phyloP scores from a whole-genome alignment of 2,329 filamentous ascomycete species.

The Trichoderma afroharzianum region DNA sequence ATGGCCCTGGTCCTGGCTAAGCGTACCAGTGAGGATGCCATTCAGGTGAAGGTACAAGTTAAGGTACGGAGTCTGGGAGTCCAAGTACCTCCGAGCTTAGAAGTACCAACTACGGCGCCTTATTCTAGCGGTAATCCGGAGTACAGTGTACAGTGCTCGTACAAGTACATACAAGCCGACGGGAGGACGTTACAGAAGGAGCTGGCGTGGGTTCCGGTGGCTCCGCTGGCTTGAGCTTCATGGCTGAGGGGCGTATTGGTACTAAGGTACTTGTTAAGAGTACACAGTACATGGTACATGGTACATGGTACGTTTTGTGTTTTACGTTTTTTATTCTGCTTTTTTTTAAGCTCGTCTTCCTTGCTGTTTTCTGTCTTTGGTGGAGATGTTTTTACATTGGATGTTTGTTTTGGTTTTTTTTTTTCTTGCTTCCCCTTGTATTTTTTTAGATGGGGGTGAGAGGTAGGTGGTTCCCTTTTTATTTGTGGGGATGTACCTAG shows the following conservation, averaged over 20 bases:
- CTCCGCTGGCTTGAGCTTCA: neutral
- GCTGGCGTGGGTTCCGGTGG: neutral
- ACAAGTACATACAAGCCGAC: neutral
- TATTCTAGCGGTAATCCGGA: neutral
- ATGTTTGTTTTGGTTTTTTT: neutral
- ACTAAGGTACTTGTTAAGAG: too few species aligned
- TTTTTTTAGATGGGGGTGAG: neutral
- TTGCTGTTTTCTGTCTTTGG: neutral
- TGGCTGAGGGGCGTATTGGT: neutral
- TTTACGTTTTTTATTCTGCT: neutral
- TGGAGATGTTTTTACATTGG: neutral
- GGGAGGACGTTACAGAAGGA: neutral
- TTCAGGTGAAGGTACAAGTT: neutral
- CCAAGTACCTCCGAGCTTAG: neutral
- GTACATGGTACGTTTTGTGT: neutral
- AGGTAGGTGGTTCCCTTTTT: neutral
- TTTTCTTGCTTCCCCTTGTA: neutral
- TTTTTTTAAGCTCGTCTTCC: neutral
- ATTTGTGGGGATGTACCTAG: neutral
- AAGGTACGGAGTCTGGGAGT: neutral
- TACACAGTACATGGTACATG: neutral
- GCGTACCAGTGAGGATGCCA: neutral
- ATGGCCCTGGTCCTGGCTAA: neutral
- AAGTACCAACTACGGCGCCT: neutral
- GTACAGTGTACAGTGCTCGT: neutral